phyloP scores from a whole-genome alignment of 345 rosid genomes.

The Turnera subulata region DNA sequence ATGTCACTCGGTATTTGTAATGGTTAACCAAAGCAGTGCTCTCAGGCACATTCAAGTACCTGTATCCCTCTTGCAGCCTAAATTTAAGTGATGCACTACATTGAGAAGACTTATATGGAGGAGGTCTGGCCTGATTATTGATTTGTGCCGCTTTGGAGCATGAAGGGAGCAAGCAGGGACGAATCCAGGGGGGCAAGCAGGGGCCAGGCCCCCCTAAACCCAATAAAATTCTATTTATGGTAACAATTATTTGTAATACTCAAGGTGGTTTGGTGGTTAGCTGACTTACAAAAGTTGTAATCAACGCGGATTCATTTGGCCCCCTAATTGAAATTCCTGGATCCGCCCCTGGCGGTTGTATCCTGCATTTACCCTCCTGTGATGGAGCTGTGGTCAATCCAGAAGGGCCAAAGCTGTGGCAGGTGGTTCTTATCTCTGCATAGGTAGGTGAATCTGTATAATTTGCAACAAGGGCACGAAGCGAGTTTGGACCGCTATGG shows the following conservation, averaged over 20 bases:
- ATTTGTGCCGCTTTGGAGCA: slow-evolving; percentile 85
- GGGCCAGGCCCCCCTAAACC: too few relatives aligned
- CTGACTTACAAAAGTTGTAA: too few relatives aligned
- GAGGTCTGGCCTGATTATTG: slow-evolving; percentile 59
- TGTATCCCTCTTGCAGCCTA: slow-evolving; percentile 49
- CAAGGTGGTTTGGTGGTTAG: too few relatives aligned
- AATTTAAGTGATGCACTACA: slow-evolving; percentile 93
- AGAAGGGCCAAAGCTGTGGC: slow-evolving; percentile 94
- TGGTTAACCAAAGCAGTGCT: slow-evolving; percentile 69
- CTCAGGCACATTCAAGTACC: slow-evolving; percentile 61
- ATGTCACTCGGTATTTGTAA: slow-evolving; percentile 95
- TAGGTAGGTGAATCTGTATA: slow-evolving; percentile 47
- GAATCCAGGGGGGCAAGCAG: too few relatives aligned
- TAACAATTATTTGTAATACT: too few relatives aligned
- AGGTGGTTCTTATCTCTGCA: slow-evolving; percentile 78
- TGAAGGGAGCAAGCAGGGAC: slow-evolving; percentile 86
- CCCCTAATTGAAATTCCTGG: too few relatives aligned
- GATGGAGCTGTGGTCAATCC: slow-evolving; percentile 66
- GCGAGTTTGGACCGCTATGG: slow-evolving; percentile 51
- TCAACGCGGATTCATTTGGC: too few relatives aligned
- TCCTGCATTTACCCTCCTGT: slow-evolving; percentile 74
- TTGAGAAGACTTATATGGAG: slow-evolving; percentile 69
- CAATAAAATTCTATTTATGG: too few relatives aligned
- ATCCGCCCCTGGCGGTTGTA: too few relatives aligned
- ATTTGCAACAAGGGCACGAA: slow-evolving; percentile 57